Percentiles rank a stretch among this genome's conserved stretches.
These are phyloP conservation scores for Amanita pseudoporphyria DNA, from an alignment of 768 basidiomycete species.

Conservation along the genomic window DNA sequence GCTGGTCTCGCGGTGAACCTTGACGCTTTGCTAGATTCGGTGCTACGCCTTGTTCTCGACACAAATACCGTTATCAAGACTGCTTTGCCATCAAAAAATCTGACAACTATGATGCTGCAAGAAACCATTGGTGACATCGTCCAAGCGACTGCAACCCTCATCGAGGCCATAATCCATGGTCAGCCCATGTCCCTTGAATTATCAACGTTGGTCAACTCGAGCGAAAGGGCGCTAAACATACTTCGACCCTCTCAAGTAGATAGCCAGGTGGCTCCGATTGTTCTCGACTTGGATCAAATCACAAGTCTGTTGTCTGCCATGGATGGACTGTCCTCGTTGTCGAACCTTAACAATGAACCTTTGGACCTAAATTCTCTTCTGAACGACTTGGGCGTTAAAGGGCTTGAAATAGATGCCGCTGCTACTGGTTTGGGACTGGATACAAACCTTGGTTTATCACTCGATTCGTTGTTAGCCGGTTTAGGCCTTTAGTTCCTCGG, in stretches of 20 bases:
- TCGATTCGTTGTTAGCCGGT: neutral
- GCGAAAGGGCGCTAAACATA: neutral
- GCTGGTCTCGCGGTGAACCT: conserved; percentile 6
- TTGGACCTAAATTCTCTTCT: neutral
- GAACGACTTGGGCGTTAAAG: conserved; percentile 1
- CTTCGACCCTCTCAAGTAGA: neutral
- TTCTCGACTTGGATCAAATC: conserved; percentile 4
- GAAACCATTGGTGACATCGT: conserved; percentile 9
- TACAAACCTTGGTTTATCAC: neutral
- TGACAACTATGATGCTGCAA: neutral
- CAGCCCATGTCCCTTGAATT: conserved; percentile 7
- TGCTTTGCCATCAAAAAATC: neutral
- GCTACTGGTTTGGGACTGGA: neutral
- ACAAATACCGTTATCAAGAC: conserved; percentile 1
- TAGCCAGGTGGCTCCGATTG: neutral
- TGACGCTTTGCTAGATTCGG: conserved; percentile 2
- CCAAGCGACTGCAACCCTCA: conserved; percentile 8
- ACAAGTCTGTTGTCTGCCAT: neutral
- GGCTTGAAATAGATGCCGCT: conserved; percentile 1
- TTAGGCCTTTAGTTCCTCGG: neutral
- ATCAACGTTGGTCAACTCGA: neutral
- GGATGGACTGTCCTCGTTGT: neutral
- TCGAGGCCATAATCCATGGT: conserved; percentile 8
- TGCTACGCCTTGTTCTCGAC: conserved; percentile 7
- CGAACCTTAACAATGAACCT: neutral